Percentiles rank a stretch among this genome's conserved stretches.
Conservation (phyloP, 1,284 basidiomycete species). For the Apiotrichum veenhuisii region DNA sequence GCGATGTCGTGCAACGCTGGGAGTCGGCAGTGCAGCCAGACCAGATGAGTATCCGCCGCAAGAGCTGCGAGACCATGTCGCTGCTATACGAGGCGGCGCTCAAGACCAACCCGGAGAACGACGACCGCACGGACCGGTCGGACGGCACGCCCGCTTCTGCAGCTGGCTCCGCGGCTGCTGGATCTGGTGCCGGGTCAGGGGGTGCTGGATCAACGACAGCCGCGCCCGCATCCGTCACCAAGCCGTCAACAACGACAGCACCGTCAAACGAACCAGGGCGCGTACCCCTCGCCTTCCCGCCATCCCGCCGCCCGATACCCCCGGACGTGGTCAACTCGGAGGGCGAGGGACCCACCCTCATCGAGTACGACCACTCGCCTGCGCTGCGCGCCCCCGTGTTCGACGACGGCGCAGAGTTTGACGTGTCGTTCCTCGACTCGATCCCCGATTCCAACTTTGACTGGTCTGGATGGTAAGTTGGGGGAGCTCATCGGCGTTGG, state of each 20-base stretch:
- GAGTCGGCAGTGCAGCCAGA: constrained; percentile 62
- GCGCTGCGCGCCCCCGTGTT: constrained; percentile 6
- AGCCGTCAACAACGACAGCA: neutral
- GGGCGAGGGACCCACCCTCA: constrained; percentile 11
- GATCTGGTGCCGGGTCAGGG: too few species aligned
- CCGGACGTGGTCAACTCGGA: neutral
- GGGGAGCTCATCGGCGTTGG: neutral
- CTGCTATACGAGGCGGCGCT: constrained; percentile 87
- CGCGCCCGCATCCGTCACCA: constrained; percentile 22
- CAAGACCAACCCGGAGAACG: constrained; percentile 53
- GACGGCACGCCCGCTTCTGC: constrained; percentile 58
- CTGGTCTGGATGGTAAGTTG: constrained; percentile 55
- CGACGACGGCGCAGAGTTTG: constrained; percentile 44
- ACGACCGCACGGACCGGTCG: constrained; percentile 32
- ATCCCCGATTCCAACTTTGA: constrained; percentile 82
- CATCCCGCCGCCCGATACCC: constrained; percentile 7
- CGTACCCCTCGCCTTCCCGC: constrained; percentile 2
- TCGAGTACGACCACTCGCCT: constrained; percentile 8
- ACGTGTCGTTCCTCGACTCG: constrained; percentile 69
- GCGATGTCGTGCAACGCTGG: constrained; percentile 78
- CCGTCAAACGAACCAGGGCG: constrained; percentile 5
- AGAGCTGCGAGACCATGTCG: constrained; percentile 75
- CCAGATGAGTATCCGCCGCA: constrained; percentile 85
- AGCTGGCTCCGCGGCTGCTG: constrained; percentile 38
- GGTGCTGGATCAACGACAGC: constrained; percentile 24